These are phyloP conservation scores for Mesembryanthemum crystallinum DNA, from an alignment of 148 eudicot genomes.

Conservation along the genomic window DNA sequence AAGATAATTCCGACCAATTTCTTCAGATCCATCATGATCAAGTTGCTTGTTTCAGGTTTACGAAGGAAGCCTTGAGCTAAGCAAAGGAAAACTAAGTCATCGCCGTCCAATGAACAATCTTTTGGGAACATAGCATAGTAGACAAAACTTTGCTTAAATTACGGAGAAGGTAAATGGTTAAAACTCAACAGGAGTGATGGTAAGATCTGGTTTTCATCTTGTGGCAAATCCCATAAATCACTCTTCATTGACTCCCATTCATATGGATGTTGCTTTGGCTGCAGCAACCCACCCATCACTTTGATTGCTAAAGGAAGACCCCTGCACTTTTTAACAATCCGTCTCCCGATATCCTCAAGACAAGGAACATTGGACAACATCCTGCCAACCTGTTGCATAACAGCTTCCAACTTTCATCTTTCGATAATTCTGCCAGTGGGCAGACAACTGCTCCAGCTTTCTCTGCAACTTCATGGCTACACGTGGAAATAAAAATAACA, in stretches of 20 bases:
- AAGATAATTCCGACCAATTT: neutral
- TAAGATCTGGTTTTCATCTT: neutral
- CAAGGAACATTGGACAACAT: neutral
- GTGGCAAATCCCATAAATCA: constrained; percentile 6
- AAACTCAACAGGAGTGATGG: constrained; percentile 22
- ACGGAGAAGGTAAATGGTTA: constrained; percentile 10
- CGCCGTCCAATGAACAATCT: neutral
- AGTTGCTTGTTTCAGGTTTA: constrained; percentile 1
- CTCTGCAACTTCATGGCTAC: neutral
- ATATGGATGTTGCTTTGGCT: neutral
- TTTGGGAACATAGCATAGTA: constrained; percentile 23
- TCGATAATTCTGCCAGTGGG: neutral
- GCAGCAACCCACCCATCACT: neutral
- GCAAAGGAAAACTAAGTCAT: constrained; percentile 19
- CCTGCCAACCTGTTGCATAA: constrained; percentile 8
- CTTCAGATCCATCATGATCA: constrained; percentile 11
- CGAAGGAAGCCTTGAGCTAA: constrained; percentile 20
- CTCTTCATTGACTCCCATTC: constrained; percentile 26
- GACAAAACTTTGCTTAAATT: constrained; percentile 21
- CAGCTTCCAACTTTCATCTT: constrained; percentile 20
- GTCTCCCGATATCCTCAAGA: constrained; percentile 17
- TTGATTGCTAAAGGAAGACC: constrained; percentile 30
- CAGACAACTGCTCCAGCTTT: neutral
- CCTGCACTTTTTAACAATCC: constrained; percentile 20
- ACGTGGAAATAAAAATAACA: constrained; percentile 20